Percentiles rank a stretch among this genome's conserved stretches.
These are phyloP conservation scores for Aureobasidium namibiae DNA, from an alignment of 2,329 filamentous ascomycete species.

Conservation along the genomic window DNA sequence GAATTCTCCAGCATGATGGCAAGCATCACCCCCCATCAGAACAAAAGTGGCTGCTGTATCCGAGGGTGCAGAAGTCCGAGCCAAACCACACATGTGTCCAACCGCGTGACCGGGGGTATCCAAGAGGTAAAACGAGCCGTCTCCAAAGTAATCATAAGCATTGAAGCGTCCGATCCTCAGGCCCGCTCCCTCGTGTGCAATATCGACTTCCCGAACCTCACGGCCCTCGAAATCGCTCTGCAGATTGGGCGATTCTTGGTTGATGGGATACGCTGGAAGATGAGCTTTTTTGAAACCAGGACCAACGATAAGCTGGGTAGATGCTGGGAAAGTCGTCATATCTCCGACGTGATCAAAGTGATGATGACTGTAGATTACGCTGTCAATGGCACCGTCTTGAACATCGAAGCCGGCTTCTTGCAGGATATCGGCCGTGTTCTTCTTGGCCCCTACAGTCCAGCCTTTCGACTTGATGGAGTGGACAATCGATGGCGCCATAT, in stretches of 20 bases:
- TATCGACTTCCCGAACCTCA: slow-evolving; percentile 28
- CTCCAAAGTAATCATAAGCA: slow-evolving; percentile 47
- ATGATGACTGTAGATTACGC: slow-evolving; percentile 27
- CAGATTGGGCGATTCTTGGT: slow-evolving; percentile 30
- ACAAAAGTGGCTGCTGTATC: slow-evolving; percentile 34
- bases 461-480: slow-evolving; percentile 25
- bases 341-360: slow-evolving; percentile 29
- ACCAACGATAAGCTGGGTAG: slow-evolving; percentile 39
- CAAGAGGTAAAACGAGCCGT: slow-evolving; percentile 49
- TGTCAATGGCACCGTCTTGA: slow-evolving; percentile 25
- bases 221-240: slow-evolving; percentile 35
- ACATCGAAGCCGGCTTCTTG: slow-evolving; percentile 32
- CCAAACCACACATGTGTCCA: slow-evolving; percentile 44
- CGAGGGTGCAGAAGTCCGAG: slow-evolving; percentile 27
- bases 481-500: slow-evolving; percentile 27
- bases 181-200: slow-evolving; percentile 26
- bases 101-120: slow-evolving; percentile 45
- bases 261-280: slow-evolving; percentile 38
- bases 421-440: slow-evolving; percentile 36
- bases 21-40: slow-evolving; percentile 43
- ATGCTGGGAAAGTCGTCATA: slow-evolving; percentile 33
- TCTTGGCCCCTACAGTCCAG: slow-evolving; percentile 32
- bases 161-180: slow-evolving; percentile 39
- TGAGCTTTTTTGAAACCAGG: slow-evolving; percentile 38
- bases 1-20: slow-evolving; percentile 39